Evolutionary conservation across 768 basidiomycete species (phyloP).

Genomic region (Termitomyces sp.): DNA sequence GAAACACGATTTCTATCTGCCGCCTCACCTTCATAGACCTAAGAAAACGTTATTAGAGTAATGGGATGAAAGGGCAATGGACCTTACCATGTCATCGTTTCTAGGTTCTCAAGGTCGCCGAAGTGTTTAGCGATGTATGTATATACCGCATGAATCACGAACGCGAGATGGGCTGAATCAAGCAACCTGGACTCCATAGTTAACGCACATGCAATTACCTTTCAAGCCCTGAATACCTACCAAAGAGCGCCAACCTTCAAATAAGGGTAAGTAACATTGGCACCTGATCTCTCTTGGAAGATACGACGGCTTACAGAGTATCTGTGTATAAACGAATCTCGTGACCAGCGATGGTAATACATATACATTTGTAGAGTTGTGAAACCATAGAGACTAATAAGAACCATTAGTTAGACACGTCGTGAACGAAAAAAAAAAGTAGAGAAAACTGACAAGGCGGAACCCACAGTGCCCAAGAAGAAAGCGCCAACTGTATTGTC

Average conservation of each 20-base stretch:
- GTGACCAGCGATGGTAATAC: constrained; percentile 34
- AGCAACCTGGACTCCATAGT: constrained; percentile 16
- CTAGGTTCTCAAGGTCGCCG: constrained; percentile 16
- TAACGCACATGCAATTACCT: neutral
- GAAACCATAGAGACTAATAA: constrained; percentile 31
- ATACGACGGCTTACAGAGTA: constrained; percentile 22
- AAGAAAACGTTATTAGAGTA: neutral
- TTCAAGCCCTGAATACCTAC: constrained; percentile 12
- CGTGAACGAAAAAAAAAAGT: neutral
- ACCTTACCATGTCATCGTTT: constrained; percentile 8
- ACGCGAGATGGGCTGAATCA: constrained; percentile 22
- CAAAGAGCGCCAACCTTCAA: constrained; percentile 29
- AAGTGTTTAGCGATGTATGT: constrained; percentile 20
- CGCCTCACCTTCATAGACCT: constrained; percentile 22
- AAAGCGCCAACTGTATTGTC: constrained; percentile 36
- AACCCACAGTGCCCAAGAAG: constrained; percentile 28
- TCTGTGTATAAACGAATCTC: constrained; percentile 31
- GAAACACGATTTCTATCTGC: neutral
- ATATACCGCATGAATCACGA: constrained; percentile 24
- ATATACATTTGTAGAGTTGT: constrained; percentile 32
- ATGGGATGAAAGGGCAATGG: neutral
- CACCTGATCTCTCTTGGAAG: neutral
- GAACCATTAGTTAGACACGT: neutral
- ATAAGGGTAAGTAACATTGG: neutral
- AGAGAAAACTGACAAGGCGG: constrained; percentile 25